Base-by-base conservation (phyloP, 352 stramenopile species). In the Phytophthora europaea region DNA sequence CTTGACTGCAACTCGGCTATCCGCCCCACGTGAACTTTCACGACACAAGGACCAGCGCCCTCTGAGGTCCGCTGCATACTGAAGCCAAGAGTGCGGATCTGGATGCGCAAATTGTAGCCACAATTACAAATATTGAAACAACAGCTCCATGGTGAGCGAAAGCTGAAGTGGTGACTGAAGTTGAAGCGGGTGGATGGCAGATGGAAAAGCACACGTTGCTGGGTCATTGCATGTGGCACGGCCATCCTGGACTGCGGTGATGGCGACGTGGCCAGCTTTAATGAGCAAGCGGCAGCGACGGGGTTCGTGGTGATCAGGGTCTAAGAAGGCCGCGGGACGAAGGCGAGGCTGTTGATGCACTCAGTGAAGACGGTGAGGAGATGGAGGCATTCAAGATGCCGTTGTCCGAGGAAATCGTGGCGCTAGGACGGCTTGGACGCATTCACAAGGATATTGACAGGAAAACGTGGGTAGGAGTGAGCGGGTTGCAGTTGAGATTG, bases 381-480 rank as follows among this genome's bases (percentile, higher is more conserved):
- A 43, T 4, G 1, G 18, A 68, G 61, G 26, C 48, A 3, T 73
- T 82, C 33, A 72, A 55, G 7, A 20, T 85, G 23, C 63, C 70
- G 13, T 15, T 78, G 22, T 20, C 36, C 0, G 62, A 23, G 6
- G 69, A 80, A n/a, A 70, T 56, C n/a, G 48, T 83, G 3, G 76
- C 78, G 1, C 23, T 73, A 4, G 80, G 80, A 6, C 66, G 78
- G 0, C 75, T 87, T 22, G 80, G 78, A 3, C 53, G 52, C 33
- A 79, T 87, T 67, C 80, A 79, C 70, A 75, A 72, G 16, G 76
- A 78, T 31, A 59, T 87, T 34, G 62, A 77, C 12, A 70, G 22
- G 16, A 67, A 65, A 61, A 79, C 61, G 72, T 84, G 63, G 9
- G 70, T 68, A 51, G 34, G 7, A 31, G 26, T 31, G 26, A 31